Evolutionary conservation across 768 basidiomycete species (phyloP), one percentile per base, ranked within the genome.

Genomic region (Lactarius evosmus): DNA sequence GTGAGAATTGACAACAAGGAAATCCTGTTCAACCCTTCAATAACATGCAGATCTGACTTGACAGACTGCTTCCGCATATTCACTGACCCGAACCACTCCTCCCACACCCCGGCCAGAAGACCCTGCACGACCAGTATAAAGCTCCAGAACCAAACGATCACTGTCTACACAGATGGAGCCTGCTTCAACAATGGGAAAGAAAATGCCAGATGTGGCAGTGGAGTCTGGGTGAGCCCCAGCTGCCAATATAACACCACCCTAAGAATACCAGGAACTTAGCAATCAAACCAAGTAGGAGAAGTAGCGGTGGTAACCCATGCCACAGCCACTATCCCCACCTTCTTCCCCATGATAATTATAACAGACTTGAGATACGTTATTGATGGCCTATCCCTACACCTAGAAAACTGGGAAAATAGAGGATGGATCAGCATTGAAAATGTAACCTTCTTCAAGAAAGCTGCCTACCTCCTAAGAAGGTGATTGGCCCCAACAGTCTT

Each of bases 161-260:
- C 36, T 1, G 12, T 36, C 6, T 75, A 73, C 41, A 76, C 73
- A 0, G 74, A 74, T 27, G 71, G 75, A 0, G 71, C 71, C 0
- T 73, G 73, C 63, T 7, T 58, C 2, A 63, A 70, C 0, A 74
- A 74, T n/a, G 69, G 72, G 0, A 67, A 62, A 9, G 22, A 14
- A 0, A 34, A 73, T 16, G 71, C 74, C 0, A 17, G 0, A 7
- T 70, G 71, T 0, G 74, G 74, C 0, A 58, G 66, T 0, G 69
- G 69, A 0, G 33, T 69, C 0, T 72, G 66, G 65, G 9, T 65
- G 0, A 34, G 22, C 1, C 33, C 46, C 0, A 7, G 60, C 7
- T 6, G 32, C 7, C 1, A 5, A 3, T 2, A 7, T 17, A 59
- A 59, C 49, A 17, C 0, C 0, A 33, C 34, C n/a, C n/a, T n/a